Base-by-base conservation (phyloP, 139 green algal genomes). In the Volvox reticuliferus region DNA sequence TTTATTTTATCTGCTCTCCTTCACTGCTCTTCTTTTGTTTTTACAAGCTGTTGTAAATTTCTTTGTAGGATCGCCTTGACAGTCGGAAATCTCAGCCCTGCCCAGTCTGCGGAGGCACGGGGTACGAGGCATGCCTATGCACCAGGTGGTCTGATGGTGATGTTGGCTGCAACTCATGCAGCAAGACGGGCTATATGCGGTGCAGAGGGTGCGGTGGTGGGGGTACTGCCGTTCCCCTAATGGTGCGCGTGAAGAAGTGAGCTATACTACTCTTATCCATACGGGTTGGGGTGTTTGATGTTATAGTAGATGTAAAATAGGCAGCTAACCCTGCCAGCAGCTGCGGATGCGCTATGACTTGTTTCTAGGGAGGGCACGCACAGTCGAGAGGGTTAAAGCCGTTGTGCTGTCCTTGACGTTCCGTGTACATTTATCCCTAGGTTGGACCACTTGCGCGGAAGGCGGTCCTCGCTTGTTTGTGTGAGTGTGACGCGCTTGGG, bases 71-170 rank as follows among this genome's bases (percentile, higher is more conserved):
- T 28, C 86, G 73, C n/a, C 86, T 90, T 12, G 85, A 89, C 37
- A 82, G 32, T 50, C 67, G 83, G 5, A 82, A 89, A 28, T 50
- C 84, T 1, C 20, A 91, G 61, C 89, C 83, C 3, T 93, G 90
- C 84, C 90, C 90, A 1, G 77, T 85, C 0, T 93, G 90, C 63
- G 24, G 71, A 32, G 90, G 90, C 28, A 37, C 50, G 19, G 77
- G 90, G 21, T 91, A 55, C 30, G 90, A 93, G 90, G 67, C 71
- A 17, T 93, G 90, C 84, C 63, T 90, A 0, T 93, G 84, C 69
- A 79, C 62, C 32, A 68, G 93, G 5, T 95, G 93, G 93, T 92
- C 81, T 12, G 93, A 95, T 67, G 92, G 92, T 3, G 93, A 95
- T 61, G n/a, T 26, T 21, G 93, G 93, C 21, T 95, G 93, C 86